Evolutionary conservation across 352 stramenopile genomes (phyloP), one percentile per base, ranked within the genome.

Genomic region (Phytophthora foliorum): DNA sequence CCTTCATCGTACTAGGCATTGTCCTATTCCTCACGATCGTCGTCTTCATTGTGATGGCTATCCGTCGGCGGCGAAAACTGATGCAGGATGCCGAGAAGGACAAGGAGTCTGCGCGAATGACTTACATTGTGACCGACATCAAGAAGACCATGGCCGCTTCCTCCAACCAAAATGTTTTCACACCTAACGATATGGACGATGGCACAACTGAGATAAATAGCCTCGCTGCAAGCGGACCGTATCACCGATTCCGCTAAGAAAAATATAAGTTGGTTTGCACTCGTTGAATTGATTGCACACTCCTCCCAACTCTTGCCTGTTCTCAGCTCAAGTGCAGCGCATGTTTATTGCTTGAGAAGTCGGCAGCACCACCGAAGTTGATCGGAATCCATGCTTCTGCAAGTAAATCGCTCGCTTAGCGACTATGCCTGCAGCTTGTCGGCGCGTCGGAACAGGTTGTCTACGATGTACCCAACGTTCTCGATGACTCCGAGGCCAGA

Each of bases 391-490:
- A 44, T 63, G 9, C 24, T 60, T 57, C 62, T 72, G 62, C 55
- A 68, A 48, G 49, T 58, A 55, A 53, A 50, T 58, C 38, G 44
- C 51, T 57, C 39, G 14, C 19, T 61, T 25, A 27, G 46, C 56
- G 21, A 27, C 67, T 87, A 96, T 66, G 76, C 83, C 21, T 94
- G 88, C 54, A 96, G 82, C 76, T 96, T 94, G 19, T 96, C 89
- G 24, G 84, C 84, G 39, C 83, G 87, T 60, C 82, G 79, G 81
- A 98, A 99, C 21, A 99, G 80, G 54, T 91, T 98, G 74, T 98
- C 95, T 52, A 99, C 97, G 27, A 99, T 97, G 67, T 94, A 84
- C 58, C 97, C 97, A 65, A 99, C 97, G 69, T 99, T 99, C 54
- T 97, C 87, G 69, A 99, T 97, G 34, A 99, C 95, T 64, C 98